Base-by-base conservation (phyloP, 129 eudicot genomes). In the Pulicaria dysenterica region DNA sequence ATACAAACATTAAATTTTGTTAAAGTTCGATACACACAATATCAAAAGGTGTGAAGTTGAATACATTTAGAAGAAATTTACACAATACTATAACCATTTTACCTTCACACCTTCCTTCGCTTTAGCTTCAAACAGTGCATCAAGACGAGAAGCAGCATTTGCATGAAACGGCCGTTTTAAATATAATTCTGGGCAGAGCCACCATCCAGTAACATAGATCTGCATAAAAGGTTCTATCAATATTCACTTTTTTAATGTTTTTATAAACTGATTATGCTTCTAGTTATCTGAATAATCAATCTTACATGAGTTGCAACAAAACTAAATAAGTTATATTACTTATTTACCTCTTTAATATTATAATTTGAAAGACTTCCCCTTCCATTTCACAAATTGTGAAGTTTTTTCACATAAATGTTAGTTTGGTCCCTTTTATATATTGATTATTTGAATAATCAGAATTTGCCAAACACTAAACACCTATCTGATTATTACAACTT, bases 81-180 rank as follows among this genome's bases (percentile, higher is more conserved):
- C 31, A 1, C 31, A 44, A 53, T 8, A 44, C 17, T 13, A 40
- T 40, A 34, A 24, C 41, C 42, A 44, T 43, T 12, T 48, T 86
- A 94, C 98, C 98, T 94, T 92, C 53, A 94, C 96, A 72, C 98
- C 98, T 86, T 85, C 85, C 79, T 90, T 90, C 53, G 98, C 96
- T 85, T 94, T 94, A 73, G 96, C 85, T 85, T 90, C 96, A 68
- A 94, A 86, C 54, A 94, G 73, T 58, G 83, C 85, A 79, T 94
- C 98, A 68, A 94, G 96, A 45, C 94, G 78, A 64, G 99, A 90
- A 79, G 83, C 70, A 40, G 77, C 79, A 72, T 90, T 83, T 75
- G 71, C 68, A 40, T 77, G 87, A 82, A 84, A 94, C 4, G 99
- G 99, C 38, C 97, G 96, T 55, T 86, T 90, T 69, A 94, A 82